Conservation (phyloP, 345 rosid genomes). For the Erysimum cheiranthoides region DNA sequence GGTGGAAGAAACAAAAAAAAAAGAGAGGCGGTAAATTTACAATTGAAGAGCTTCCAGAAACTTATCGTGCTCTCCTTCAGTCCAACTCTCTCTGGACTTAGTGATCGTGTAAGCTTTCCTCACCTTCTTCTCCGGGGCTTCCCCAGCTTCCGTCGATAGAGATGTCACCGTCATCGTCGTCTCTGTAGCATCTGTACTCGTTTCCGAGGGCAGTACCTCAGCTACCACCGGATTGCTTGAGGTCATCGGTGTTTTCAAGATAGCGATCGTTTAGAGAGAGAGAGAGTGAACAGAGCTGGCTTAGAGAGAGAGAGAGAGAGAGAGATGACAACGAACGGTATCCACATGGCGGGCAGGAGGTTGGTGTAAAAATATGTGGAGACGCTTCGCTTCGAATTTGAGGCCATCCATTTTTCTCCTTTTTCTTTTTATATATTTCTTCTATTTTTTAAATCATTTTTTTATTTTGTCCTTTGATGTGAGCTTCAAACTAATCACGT, state of each 20-base stretch:
- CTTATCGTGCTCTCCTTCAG: conserved; percentile 94
- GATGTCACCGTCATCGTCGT: conserved; percentile 1
- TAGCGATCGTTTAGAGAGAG: conserved; percentile 31
- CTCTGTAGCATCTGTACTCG: conserved; percentile 17
- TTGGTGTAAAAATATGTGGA: conserved; percentile 44
- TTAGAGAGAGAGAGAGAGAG: conserved; percentile 15
- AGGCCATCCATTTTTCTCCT: conserved; percentile 39
- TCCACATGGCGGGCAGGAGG: conserved; percentile 44
- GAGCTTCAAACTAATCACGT: conserved; percentile 27
- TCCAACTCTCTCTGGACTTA: conserved; percentile 96
- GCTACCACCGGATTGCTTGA: conserved; percentile 24
- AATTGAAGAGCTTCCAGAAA: conserved; percentile 94
- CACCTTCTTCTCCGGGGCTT: conserved; percentile 72
- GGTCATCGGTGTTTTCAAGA: conserved; percentile 35
- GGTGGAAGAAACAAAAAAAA: not conserved
- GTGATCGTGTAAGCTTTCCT: conserved; percentile 88
- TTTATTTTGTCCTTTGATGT: not conserved
- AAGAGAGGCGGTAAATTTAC: conserved; percentile 47
- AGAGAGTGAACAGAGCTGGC: conserved; percentile 2
- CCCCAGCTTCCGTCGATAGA: conserved; percentile 40
- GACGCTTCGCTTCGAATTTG: conserved; percentile 36
- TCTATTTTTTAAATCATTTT: not conserved
- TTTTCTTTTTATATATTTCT: not conserved
- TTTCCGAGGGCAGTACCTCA: conserved; percentile 37
- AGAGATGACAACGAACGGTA: conserved; percentile 8